A percentile compares a stretch with the other conserved stretches of the same genome.
These are phyloP conservation scores for Colletotrichum orbiculare DNA, from an alignment of 2,329 filamentous ascomycete genomes.

Conservation along the genomic window DNA sequence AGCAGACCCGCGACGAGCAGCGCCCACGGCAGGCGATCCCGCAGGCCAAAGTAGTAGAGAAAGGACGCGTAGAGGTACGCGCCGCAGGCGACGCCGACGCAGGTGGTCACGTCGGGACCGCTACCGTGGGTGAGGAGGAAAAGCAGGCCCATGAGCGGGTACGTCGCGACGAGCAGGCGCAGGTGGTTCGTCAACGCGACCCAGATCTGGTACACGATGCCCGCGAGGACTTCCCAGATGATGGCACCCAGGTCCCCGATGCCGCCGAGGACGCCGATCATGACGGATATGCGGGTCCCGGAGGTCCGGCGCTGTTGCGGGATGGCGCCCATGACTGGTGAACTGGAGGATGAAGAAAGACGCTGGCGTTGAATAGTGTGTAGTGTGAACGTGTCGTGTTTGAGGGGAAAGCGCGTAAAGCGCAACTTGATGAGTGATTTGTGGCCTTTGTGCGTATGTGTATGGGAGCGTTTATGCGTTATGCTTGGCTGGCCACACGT, in stretches of 20 bases:
- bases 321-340: slow-evolving; percentile 17
- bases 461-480: no score
- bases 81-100: slow-evolving; percentile 13
- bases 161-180: slow-evolving; percentile 30
- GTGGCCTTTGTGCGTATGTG: no score
- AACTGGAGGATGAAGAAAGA: no score
- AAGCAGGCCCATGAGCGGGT: slow-evolving; percentile 31
- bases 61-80: slow-evolving; percentile 27
- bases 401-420: not conserved
- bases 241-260: slow-evolving; percentile 26
- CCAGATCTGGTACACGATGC: slow-evolving; percentile 23
- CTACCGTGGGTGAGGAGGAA: slow-evolving; percentile 21
- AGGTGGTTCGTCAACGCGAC: slow-evolving; percentile 32
- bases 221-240: slow-evolving; percentile 33
- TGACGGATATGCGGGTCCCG: slow-evolving; percentile 27
- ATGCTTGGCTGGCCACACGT: no score
- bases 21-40: slow-evolving; percentile 28
- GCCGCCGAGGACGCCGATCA: slow-evolving; percentile 23
- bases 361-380: no score
- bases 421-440: no score
- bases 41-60: slow-evolving; percentile 25
- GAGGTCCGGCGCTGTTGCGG: slow-evolving; percentile 5
- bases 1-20: slow-evolving; percentile 23
- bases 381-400: no score
- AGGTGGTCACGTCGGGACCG: slow-evolving; percentile 9